Evolutionary conservation across 345 rosid species (phyloP).

Genomic region (Firmiana major): DNA sequence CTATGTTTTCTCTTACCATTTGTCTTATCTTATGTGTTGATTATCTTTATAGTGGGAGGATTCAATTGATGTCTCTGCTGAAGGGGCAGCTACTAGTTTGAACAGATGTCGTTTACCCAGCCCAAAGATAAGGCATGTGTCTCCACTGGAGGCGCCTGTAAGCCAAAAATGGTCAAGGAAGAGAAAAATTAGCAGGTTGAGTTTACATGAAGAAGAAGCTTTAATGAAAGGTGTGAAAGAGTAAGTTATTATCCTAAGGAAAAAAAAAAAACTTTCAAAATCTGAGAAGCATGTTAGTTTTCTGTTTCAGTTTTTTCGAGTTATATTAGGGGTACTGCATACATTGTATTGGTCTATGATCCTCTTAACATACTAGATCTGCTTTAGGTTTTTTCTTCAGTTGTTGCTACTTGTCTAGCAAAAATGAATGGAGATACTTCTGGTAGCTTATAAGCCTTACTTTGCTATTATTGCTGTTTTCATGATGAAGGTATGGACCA

Average conservation of each 20-base stretch:
- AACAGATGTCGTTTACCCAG: too few species aligned
- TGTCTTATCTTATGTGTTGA: too few species aligned
- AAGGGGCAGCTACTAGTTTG: neutral
- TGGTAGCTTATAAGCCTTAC: too few species aligned
- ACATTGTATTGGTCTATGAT: neutral
- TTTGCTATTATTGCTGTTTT: too few species aligned
- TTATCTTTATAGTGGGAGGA: conserved; percentile 45
- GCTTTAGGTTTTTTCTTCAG: too few species aligned
- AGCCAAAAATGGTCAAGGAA: conserved; percentile 25
- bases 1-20: neutral
- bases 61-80: conserved; percentile 26
- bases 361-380: neutral
- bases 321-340: neutral
- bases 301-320: neutral
- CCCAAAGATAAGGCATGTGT: conserved; percentile 15
- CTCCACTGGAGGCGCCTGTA: conserved; percentile 27
- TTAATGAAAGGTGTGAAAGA: conserved; percentile 35
- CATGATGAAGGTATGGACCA: too few species aligned
- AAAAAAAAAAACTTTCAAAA: too few species aligned
- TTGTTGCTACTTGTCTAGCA: too few species aligned
- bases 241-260: conserved; percentile 21
- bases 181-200: conserved; percentile 36
- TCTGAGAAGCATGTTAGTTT: neutral
- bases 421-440: too few species aligned
- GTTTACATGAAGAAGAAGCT: conserved; percentile 50